Base-by-base conservation (phyloP, 1,284 basidiomycete species). In the Caloboletus inedulis region DNA sequence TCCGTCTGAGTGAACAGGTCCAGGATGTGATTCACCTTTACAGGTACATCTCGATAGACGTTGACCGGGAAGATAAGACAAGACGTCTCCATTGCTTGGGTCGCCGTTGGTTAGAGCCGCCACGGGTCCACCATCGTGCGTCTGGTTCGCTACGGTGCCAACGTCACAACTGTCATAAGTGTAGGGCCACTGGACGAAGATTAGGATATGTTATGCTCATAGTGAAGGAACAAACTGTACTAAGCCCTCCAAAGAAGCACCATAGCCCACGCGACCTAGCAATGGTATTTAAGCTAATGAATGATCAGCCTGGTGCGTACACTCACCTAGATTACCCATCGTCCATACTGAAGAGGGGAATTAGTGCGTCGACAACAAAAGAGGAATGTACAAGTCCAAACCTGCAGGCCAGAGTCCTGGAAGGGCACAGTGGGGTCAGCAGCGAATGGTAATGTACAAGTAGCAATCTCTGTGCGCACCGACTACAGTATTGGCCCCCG, bases 1-100 rank as follows among this genome's bases (percentile, higher is more conserved):
- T 30, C 84, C 70, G 18, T 69, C 70, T 16, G 58, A 53, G 47
- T 69, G 62, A 33, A 75, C 69, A 14, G 86, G 87, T 3, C 87
- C 87, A 0, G 87, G 87, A 56, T 89, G 87, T 2, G 74, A 67
- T 59, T 84, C 76, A 25, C 76, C 76, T 12, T 73, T 65, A 61
- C 87, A 89, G 0, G 87, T 87, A 69, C 87, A 89, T 6, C 81
- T 73, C 8, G 83, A 85, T 14, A 79, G 62, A 33, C 76, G 72
- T 58, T 79, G 77, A 3, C 86, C 85, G 2, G 82, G 82, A 43
- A 87, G 75, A 64, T 77, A 88, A 7, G 79, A 81, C 31, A 82
- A 63, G 35, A 66, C 72, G 37, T 49, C 68, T 43, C 64, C 63
- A 42, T 68, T 59, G 43, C 47, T 39, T 14, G 64, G 62, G 45